phyloP scores from a whole-genome alignment of 345 rosid genomes.

The Excoecaria cochinchinensis region DNA sequence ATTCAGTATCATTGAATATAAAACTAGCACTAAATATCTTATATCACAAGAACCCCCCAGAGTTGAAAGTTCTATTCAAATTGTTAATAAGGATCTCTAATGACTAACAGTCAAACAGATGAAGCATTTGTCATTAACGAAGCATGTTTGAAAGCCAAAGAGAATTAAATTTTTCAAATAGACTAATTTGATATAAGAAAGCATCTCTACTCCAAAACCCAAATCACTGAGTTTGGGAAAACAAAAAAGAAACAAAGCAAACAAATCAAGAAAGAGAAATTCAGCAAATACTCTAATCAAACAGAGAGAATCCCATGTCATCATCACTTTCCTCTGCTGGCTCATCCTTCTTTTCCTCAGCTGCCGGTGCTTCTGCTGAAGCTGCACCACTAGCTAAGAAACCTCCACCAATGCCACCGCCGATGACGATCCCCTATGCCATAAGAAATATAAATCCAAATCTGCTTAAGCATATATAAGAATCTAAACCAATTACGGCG shows the following conservation, averaged over 20 bases:
- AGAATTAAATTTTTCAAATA: not conserved
- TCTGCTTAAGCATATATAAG: not conserved
- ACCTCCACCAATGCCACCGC: slow-evolving; percentile 22
- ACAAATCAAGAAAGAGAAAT: not conserved
- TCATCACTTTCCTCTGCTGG: slow-evolving; percentile 21
- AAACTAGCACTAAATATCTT: too few species aligned
- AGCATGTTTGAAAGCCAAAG: not conserved
- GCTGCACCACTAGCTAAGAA: slow-evolving; percentile 12
- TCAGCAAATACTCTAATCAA: slow-evolving; percentile 8
- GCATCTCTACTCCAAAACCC: not conserved
- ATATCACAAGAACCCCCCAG: too few species aligned
- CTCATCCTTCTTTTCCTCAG: slow-evolving; percentile 23
- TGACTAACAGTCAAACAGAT: too few species aligned
- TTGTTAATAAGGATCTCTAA: too few species aligned
- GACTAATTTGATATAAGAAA: not conserved
- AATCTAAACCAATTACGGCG: not conserved
- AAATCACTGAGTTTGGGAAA: slow-evolving; percentile 2
- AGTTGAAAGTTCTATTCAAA: too few species aligned
- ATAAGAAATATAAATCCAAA: not conserved
- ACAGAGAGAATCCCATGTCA: slow-evolving; percentile 25
- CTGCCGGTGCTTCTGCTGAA: slow-evolving; percentile 23
- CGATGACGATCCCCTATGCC: slow-evolving; percentile 23
- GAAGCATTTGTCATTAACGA: not conserved
- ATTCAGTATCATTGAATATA: too few species aligned
- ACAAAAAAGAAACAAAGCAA: not conserved